Conservation (phyloP, 768 basidiomycete genomes). For the Suillus discolor region DNA sequence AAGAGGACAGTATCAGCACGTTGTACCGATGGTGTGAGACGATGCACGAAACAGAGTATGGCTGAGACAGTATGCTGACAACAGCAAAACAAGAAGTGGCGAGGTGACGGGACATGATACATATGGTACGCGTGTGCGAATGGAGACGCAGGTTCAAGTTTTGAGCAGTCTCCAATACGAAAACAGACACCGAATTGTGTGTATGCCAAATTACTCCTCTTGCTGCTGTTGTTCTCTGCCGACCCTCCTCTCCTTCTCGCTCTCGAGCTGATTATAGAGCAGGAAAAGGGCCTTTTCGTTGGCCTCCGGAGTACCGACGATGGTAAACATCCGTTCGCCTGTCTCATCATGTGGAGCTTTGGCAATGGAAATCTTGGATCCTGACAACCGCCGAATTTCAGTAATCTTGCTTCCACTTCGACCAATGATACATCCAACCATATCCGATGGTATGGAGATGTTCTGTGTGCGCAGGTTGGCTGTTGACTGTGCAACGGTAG, state of each 20-base stretch:
- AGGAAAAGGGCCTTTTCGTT: slow-evolving; percentile 98
- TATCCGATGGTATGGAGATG: slow-evolving; percentile 98
- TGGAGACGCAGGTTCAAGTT: slow-evolving; percentile 13
- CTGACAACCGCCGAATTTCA: slow-evolving; percentile 96
- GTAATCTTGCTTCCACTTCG: slow-evolving; percentile 98
- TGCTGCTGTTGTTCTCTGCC: slow-evolving; percentile 83
- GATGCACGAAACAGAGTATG: slow-evolving; percentile 12
- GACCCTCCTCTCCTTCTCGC: slow-evolving; percentile 92
- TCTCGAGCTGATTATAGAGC: slow-evolving; percentile 95
- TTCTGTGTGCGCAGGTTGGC: slow-evolving; percentile 96
- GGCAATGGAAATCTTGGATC: slow-evolving; percentile 97
- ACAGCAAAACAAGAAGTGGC: slow-evolving; percentile 30
- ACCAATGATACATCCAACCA: slow-evolving; percentile 98
- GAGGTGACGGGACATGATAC: slow-evolving; percentile 28
- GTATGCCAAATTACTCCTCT: slow-evolving; percentile 40
- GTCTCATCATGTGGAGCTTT: slow-evolving; percentile 99
- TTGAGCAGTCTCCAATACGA: slow-evolving; percentile 10
- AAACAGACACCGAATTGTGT: slow-evolving; percentile 3
- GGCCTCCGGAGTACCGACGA: slow-evolving; percentile 92
- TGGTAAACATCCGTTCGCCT: slow-evolving; percentile 99
- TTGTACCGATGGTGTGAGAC: slow-evolving; percentile 15
- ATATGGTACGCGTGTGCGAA: slow-evolving; percentile 8
- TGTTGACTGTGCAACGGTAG: slow-evolving; percentile 56
- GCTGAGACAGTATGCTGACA: slow-evolving; percentile 17
- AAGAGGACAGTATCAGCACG: slow-evolving; percentile 25